Conservation (phyloP, 257 asterid species). For the Prunella vulgaris region DNA sequence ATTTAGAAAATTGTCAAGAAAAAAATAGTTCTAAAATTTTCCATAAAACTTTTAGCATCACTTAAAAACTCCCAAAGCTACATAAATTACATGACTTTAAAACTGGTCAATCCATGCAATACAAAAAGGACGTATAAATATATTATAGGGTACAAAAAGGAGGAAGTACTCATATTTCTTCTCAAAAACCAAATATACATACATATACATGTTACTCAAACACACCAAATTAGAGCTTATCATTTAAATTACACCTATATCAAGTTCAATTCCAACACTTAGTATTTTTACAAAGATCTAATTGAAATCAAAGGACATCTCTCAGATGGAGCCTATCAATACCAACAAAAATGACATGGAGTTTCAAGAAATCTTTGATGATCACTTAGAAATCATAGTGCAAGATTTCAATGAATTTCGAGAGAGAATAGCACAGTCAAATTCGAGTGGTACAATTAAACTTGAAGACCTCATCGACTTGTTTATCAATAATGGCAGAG, state of each 20-base stretch:
- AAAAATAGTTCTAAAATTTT: too few relatives aligned
- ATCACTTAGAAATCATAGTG: constrained; percentile 21
- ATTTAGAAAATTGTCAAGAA: too few relatives aligned
- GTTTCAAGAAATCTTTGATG: constrained; percentile 17
- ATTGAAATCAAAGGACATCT: neutral
- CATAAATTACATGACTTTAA: constrained; percentile 20
- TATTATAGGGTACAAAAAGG: neutral
- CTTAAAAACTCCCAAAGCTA: too few relatives aligned
- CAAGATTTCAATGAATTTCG: constrained; percentile 35
- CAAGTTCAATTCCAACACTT: neutral
- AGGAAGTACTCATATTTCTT: neutral
- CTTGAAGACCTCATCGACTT: constrained; percentile 33
- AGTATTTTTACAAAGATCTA: neutral
- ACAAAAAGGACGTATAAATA: neutral
- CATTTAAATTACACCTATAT: neutral
- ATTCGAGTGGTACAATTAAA: constrained; percentile 3
- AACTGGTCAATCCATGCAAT: neutral
- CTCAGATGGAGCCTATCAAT: constrained; percentile 31
- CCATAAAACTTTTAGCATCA: too few relatives aligned
- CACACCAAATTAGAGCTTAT: neutral
- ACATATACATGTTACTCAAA: neutral
- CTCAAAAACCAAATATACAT: neutral
- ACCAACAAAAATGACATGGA: constrained; percentile 12
- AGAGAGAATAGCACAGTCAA: constrained; percentile 12
- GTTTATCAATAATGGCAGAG: constrained; percentile 25